Conservation (phyloP, 192 early-diverging fungal genomes). For the Coemansia biformis region DNA sequence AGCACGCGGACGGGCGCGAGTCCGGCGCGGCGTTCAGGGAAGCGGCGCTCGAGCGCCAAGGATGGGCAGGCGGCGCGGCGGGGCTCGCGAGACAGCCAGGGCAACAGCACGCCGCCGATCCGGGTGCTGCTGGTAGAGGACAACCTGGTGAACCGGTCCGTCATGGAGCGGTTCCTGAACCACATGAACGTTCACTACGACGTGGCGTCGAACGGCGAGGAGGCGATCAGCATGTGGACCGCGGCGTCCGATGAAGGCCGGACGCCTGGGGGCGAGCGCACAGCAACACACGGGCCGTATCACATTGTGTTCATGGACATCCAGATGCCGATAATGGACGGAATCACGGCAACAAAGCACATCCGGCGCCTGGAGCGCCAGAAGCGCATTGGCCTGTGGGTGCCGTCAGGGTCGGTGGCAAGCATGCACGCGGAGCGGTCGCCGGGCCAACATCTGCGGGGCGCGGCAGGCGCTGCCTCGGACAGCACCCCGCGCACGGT, state of each 20-base stretch:
- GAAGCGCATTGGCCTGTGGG: constrained; percentile 46
- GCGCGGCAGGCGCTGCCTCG: neutral
- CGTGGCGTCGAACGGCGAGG: constrained; percentile 73
- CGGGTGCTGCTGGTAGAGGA: constrained; percentile 81
- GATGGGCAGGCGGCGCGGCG: neutral
- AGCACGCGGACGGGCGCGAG: too few species aligned
- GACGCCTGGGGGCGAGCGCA: neutral
- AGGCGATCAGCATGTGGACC: constrained; percentile 77
- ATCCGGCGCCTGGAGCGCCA: constrained; percentile 65
- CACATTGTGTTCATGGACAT: constrained; percentile 82
- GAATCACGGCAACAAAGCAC: constrained; percentile 75
- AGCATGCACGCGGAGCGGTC: constrained; percentile 77
- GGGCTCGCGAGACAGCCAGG: constrained; percentile 3
- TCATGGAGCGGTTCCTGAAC: constrained; percentile 67
- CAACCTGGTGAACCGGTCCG: constrained; percentile 67
- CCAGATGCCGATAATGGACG: constrained; percentile 86
- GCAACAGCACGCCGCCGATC: constrained; percentile 42
- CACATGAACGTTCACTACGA: constrained; percentile 66
- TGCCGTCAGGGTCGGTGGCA: constrained; percentile 54
- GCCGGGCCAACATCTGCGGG: constrained; percentile 8
- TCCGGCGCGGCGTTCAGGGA: too few species aligned
- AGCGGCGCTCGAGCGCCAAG: neutral
- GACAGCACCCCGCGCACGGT: neutral
- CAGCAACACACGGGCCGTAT: constrained; percentile 41
- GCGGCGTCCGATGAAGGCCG: constrained; percentile 26